These are phyloP conservation scores for Paramecium bursaria DNA, from an alignment of 73 alveolate genomes.

Conservation along the genomic window DNA sequence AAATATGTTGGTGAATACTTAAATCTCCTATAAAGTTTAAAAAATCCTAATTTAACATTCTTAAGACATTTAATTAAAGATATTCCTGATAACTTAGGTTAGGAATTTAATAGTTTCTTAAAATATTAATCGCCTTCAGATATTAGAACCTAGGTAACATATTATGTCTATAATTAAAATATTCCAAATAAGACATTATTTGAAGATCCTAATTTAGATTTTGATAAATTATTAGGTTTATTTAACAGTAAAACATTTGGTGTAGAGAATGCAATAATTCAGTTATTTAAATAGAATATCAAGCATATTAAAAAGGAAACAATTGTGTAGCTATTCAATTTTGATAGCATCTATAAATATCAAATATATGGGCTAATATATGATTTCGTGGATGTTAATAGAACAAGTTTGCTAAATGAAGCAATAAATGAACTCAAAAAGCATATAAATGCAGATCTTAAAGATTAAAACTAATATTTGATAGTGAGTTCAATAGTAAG, in stretches of 20 bases:
- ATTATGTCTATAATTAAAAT: neutral
- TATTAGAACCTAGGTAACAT: slow-evolving; percentile 32
- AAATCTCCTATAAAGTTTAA: too few species aligned
- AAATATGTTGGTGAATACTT: too few species aligned
- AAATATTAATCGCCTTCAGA: neutral
- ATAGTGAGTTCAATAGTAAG: neutral
- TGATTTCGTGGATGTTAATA: slow-evolving; percentile 29
- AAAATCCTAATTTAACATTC: too few species aligned
- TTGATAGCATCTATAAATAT: neutral
- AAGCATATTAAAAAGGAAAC: neutral
- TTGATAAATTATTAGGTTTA: neutral
- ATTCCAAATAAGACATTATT: slow-evolving; percentile 12
- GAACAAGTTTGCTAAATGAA: neutral
- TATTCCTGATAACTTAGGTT: too few species aligned
- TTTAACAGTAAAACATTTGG: slow-evolving; percentile 10
- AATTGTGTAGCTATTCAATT: slow-evolving; percentile 7
- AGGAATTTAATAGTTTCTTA: too few species aligned
- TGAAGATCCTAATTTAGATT: slow-evolving; percentile 40
- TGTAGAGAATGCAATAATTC: neutral
- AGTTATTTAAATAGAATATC: neutral
- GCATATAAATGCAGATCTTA: neutral
- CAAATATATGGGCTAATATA: neutral
- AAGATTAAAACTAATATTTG: neutral
- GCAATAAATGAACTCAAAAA: neutral
- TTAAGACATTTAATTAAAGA: too few species aligned